A percentile compares a stretch with the other conserved stretches of the same genome.
Conservation (phyloP, 1,284 basidiomycete genomes). For the Ganoderma lucidum region DNA sequence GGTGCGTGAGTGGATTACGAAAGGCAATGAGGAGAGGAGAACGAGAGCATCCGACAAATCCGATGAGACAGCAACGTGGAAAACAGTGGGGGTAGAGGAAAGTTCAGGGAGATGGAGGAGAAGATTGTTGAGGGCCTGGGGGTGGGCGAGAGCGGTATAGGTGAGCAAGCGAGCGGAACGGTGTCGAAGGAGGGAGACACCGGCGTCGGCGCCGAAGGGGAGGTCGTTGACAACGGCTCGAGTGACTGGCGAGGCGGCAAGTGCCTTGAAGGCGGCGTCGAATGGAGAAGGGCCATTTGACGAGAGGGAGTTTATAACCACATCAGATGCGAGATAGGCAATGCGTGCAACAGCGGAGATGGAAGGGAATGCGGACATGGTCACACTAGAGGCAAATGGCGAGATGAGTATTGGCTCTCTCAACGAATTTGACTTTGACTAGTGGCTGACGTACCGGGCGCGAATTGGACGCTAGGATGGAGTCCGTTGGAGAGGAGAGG, state of each 20-base stretch:
- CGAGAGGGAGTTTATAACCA: slow-evolving; percentile 65
- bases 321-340: slow-evolving; percentile 73
- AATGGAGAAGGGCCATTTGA: slow-evolving; percentile 48
- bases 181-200: slow-evolving; percentile 54
- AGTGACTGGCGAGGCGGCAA: slow-evolving; percentile 27
- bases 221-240: slow-evolving; percentile 45
- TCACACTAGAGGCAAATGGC: slow-evolving; percentile 20
- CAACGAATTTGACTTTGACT: slow-evolving; percentile 20
- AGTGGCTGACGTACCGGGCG: slow-evolving; percentile 14
- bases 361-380: slow-evolving; percentile 41
- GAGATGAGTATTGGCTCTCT: slow-evolving; percentile 20
- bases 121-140: slow-evolving; percentile 58
- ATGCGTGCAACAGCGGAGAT: slow-evolving; percentile 65
- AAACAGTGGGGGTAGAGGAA: slow-evolving; percentile 58
- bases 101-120: slow-evolving; percentile 67
- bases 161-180: slow-evolving; percentile 53
- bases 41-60: slow-evolving; percentile 68
- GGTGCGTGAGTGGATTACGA: slow-evolving; percentile 69
- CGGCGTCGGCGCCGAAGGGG: slow-evolving; percentile 68
- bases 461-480: slow-evolving; percentile 12
- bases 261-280: slow-evolving; percentile 30
- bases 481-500: slow-evolving; percentile 16
- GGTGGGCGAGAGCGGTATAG: slow-evolving; percentile 54
- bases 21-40: slow-evolving; percentile 64
- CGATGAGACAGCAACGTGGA: slow-evolving; percentile 62